Percentiles rank a stretch among this genome's conserved stretches.
These are phyloP conservation scores for Phytophthora chlamydospora DNA, from an alignment of 352 stramenopile genomes.

Conservation along the genomic window DNA sequence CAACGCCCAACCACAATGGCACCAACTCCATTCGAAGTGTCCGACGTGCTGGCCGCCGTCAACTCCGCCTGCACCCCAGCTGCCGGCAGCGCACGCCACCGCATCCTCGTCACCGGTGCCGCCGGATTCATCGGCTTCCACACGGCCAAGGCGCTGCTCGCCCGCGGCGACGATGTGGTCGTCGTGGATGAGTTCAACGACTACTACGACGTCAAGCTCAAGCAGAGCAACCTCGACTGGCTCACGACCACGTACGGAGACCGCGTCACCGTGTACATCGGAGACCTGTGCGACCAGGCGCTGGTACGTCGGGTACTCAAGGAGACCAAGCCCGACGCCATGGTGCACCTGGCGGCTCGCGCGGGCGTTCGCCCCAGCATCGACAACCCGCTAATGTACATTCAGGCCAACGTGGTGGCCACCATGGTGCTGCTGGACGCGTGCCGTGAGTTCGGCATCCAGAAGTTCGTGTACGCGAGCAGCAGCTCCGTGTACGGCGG, in stretches of 20 bases:
- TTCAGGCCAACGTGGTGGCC: slow-evolving; percentile 96
- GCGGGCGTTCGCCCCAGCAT: slow-evolving; percentile 97
- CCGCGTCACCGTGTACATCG: slow-evolving; percentile 83
- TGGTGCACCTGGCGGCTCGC: slow-evolving; percentile 96
- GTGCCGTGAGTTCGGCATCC: slow-evolving; percentile 86
- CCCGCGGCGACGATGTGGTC: slow-evolving; percentile 92
- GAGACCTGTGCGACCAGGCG: slow-evolving; percentile 94
- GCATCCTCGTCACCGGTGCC: slow-evolving; percentile 91
- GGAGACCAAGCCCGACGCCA: slow-evolving; percentile 78
- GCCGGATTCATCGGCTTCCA: slow-evolving; percentile 98
- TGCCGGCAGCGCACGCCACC: slow-evolving; percentile 7
- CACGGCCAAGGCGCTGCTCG: slow-evolving; percentile 90
- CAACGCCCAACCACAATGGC: slow-evolving; percentile 4
- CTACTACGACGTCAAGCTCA: slow-evolving; percentile 98
- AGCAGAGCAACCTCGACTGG: slow-evolving; percentile 94
- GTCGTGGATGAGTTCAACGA: slow-evolving; percentile 99
- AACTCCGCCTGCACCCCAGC: not conserved
- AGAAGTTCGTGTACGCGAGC: slow-evolving; percentile 97
- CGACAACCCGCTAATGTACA: slow-evolving; percentile 97
- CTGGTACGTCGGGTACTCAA: slow-evolving; percentile 92
- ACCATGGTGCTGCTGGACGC: slow-evolving; percentile 95
- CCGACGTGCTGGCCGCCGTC: slow-evolving; percentile 16
- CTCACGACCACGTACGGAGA: slow-evolving; percentile 65
- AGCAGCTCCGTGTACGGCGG: slow-evolving; percentile 96
- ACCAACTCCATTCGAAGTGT: slow-evolving; percentile 28